Conservation (phyloP, 2,329 filamentous ascomycete species). For the Lasiodiplodia theobromae region DNA sequence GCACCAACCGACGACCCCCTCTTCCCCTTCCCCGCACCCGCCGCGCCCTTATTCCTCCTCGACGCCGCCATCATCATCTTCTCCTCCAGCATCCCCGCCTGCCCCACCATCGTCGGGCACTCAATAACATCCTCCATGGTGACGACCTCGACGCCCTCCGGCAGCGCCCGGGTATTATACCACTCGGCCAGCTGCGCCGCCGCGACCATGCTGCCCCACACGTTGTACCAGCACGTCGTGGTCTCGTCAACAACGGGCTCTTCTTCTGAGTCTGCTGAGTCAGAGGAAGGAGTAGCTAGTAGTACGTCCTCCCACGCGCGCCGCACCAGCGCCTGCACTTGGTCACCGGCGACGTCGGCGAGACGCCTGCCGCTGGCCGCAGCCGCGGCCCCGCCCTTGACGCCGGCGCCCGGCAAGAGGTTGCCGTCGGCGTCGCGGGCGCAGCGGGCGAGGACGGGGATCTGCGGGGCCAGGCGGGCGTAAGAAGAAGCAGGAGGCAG, state of each 20-base stretch:
- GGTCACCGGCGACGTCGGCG: constrained; percentile 30
- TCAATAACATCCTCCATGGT: constrained; percentile 16
- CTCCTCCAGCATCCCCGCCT: constrained; percentile 8
- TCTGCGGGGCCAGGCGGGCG: background rate
- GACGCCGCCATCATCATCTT: background rate
- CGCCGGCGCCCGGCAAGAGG: background rate
- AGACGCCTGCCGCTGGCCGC: background rate
- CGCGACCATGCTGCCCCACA: constrained; percentile 45
- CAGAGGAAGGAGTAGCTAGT: constrained; percentile 28
- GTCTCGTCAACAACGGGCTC: background rate
- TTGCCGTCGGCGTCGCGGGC: background rate
- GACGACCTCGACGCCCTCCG: background rate
- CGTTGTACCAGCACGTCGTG: constrained; percentile 45
- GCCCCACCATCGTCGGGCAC: constrained; percentile 19
- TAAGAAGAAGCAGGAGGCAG: constrained; percentile 30
- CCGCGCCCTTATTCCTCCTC: background rate
- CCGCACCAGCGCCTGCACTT: constrained; percentile 43
- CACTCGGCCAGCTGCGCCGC: constrained; percentile 42
- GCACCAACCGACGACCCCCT: background rate
- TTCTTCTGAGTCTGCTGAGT: no score
- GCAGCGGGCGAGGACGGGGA: background rate
- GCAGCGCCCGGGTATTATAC: constrained; percentile 36
- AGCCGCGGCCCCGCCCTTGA: background rate
- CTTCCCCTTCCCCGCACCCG: background rate
- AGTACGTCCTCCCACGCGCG: constrained; percentile 36